Base-by-base conservation (phyloP, 805 yeast species). In the Osmozyma mogii region DNA sequence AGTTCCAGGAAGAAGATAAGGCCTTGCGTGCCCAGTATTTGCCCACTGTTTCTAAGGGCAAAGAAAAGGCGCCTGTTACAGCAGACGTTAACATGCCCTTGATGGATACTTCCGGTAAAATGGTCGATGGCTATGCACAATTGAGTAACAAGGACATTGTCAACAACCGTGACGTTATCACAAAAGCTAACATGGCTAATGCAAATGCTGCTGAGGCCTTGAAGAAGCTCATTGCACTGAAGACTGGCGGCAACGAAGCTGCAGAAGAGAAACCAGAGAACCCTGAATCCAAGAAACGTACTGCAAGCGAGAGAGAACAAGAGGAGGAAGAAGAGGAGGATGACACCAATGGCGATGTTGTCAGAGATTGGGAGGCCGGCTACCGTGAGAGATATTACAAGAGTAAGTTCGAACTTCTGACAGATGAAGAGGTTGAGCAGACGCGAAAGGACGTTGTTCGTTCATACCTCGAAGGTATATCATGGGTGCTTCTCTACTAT, bases 401-500 rank as follows among this genome's bases (percentile, higher is more conserved):
- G 35, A 61, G 70, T 23, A 92, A 92, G 55, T 85, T 87, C 48
- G 71, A 72, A 35, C 65, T 76, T 6, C 45, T 58, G 3, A 65
- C 69, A 14, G 69, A 68, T 3, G 78, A 75, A 27, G 72, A 68
- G 29, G 68, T 81, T 25, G 64, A 68, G 2, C 56, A 61, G 12
- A 61, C 72, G 13, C 68, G 78, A 25, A 70, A 67, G 38, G 64
- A 68, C 25, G 76, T 92, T 47, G 85, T 78, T 0, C 61, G 64
- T 31, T 70, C 76, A 28, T 92, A 92, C 49, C 70, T 92, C 32
- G 96, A 89, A 54, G 99, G 99, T 38, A 82, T 92, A 4, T 76
- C 95, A n/a, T 92, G 99, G 99, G 95, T 80, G 1, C 64, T 92
- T 40, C 58, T 84, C 31, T 92, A 92, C 54, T 92, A 92, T 58